Percentiles rank a stretch among this genome's conserved stretches.
Conservation (phyloP, 345 rosid genomes). For the Corchorus olitorius region DNA sequence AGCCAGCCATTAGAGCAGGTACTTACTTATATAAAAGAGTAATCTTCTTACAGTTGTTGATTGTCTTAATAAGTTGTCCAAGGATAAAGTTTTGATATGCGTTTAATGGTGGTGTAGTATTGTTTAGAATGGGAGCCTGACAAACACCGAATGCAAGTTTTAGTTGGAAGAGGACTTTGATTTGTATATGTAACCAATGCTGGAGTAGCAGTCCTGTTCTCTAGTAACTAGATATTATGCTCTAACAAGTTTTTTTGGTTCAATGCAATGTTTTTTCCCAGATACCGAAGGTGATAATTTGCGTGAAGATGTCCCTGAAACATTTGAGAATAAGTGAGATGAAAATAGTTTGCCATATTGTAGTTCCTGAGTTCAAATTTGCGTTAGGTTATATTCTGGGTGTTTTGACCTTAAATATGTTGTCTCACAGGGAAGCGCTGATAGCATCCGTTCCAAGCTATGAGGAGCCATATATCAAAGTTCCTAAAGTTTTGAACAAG, state of each 20-base stretch:
- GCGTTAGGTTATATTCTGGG: not conserved
- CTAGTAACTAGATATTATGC: not conserved
- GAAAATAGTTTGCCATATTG: not conserved
- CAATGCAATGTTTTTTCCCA: slow-evolving; percentile 22
- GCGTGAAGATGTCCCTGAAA: slow-evolving; percentile 72
- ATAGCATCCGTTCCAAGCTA: slow-evolving; percentile 67
- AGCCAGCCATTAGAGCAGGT: slow-evolving; percentile 90
- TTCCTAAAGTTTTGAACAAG: slow-evolving; percentile 76
- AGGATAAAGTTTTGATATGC: not conserved
- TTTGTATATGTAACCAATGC: not conserved
- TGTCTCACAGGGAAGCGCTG: slow-evolving; percentile 52
- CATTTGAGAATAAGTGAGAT: slow-evolving; percentile 62
- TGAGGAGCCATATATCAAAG: slow-evolving; percentile 64
- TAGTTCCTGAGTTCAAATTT: not conserved
- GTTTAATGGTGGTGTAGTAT: not conserved
- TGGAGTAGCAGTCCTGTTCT: too few relatives aligned
- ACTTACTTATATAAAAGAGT: not conserved
- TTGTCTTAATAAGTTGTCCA: not conserved
- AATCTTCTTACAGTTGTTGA: not conserved
- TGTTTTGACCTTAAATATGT: not conserved
- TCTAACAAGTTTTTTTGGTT: not conserved
- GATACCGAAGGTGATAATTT: slow-evolving; percentile 66
- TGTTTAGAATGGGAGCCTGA: not conserved
- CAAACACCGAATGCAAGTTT: too few relatives aligned
- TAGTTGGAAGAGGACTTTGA: not conserved